These are phyloP conservation scores for Geotrichum histeridarum DNA, from an alignment of 1,139 yeast genomes.

Conservation along the genomic window DNA sequence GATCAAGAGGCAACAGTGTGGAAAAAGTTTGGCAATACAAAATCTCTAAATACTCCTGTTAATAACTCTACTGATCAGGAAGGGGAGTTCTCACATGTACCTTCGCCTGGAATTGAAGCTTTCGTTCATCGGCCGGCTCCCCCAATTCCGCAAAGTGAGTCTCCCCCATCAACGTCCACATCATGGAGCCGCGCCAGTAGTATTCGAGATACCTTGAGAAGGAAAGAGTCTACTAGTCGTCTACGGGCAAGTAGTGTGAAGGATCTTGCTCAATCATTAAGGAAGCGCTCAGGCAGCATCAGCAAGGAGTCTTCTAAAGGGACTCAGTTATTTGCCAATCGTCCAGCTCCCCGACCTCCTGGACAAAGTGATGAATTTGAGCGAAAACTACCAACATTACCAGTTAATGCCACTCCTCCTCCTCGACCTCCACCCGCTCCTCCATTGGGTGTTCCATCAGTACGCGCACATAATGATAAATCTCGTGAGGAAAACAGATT, in stretches of 20 bases:
- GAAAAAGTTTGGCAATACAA: conserved; percentile 57
- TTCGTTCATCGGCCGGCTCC: conserved; percentile 18
- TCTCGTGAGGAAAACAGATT: conserved; percentile 15
- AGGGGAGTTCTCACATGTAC: conserved; percentile 10
- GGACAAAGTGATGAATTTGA: conserved; percentile 38
- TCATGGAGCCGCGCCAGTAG: conserved; percentile 15
- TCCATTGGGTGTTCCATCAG: conserved; percentile 38
- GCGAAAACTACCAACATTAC: conserved; percentile 56
- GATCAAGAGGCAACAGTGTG: conserved; percentile 66
- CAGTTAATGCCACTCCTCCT: conserved; percentile 31
- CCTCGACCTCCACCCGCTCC: conserved; percentile 43
- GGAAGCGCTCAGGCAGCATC: conserved; percentile 17
- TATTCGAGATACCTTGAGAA: conserved; percentile 15
- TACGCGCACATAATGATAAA: conserved; percentile 25
- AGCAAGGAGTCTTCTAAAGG: conserved; percentile 13
- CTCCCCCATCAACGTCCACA: conserved; percentile 33
- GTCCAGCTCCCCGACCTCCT: conserved; percentile 63
- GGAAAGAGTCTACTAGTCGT: conserved; percentile 17
- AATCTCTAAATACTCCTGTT: conserved; percentile 29
- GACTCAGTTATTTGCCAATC: conserved; percentile 50
- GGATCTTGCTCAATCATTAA: conserved; percentile 17
- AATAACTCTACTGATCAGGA: conserved; percentile 21
- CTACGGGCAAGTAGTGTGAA: conserved; percentile 17
- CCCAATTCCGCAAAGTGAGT: conserved; percentile 4
- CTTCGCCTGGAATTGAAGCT: conserved; percentile 3